phyloP scores from a whole-genome alignment of 495 filamentous ascomycete species.

The Margaritispora aquatica region DNA sequence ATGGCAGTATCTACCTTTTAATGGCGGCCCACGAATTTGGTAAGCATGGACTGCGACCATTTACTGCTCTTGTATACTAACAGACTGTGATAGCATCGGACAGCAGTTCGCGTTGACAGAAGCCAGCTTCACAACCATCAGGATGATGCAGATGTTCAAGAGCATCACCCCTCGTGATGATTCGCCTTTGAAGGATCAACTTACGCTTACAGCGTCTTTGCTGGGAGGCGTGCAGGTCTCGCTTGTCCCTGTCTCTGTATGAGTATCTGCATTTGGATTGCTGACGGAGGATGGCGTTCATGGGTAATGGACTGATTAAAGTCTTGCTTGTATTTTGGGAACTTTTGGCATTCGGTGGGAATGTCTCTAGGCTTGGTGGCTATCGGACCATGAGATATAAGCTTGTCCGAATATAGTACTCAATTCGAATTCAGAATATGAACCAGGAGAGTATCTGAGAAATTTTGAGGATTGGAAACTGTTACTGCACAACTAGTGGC shows the following conservation, averaged over 20 bases:
- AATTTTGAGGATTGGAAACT: too few relatives aligned
- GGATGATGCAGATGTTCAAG: slow-evolving; percentile 56
- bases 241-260: slow-evolving; percentile 32
- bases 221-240: slow-evolving; percentile 30
- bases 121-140: slow-evolving; percentile 48
- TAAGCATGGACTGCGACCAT: slow-evolving; percentile 19
- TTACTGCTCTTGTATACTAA: not conserved
- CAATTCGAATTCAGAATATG: too few relatives aligned
- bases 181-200: slow-evolving; percentile 25
- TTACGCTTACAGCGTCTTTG: slow-evolving; percentile 25
- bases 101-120: slow-evolving; percentile 54
- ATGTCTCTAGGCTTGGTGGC: not conserved
- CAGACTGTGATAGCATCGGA: slow-evolving; percentile 22
- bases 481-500: not conserved
- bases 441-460: too few relatives aligned
- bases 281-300: not conserved
- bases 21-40: slow-evolving; percentile 58
- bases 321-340: too few relatives aligned
- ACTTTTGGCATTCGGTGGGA: not conserved
- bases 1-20: slow-evolving; percentile 60
- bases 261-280: not conserved
- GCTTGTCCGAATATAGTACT: not conserved
- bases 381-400: not conserved
- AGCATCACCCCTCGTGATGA: slow-evolving; percentile 41
- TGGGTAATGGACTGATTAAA: not conserved